Evolutionary conservation across 169 alveolate species (phyloP).

Genomic region (Amoebophrya sp.): DNA sequence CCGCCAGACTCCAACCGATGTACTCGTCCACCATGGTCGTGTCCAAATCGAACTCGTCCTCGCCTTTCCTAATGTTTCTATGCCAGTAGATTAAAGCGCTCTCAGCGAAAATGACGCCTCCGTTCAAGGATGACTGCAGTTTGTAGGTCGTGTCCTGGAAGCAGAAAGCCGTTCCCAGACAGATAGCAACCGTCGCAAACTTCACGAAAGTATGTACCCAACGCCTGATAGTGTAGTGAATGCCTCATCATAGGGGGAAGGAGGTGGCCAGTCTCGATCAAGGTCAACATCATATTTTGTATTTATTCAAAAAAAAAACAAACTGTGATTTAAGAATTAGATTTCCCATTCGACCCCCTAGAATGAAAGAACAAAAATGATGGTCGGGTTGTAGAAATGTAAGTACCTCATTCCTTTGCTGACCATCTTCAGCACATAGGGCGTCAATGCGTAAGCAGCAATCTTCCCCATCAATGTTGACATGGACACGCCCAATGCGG

Average conservation of each 20-base stretch:
- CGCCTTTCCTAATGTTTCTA: not conserved
- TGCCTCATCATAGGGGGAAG: no score
- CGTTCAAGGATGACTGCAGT: not conserved
- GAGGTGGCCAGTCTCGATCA: no score
- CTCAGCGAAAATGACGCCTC: not conserved
- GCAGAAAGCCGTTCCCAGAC: not conserved
- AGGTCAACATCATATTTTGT: no score
- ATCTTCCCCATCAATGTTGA: not conserved
- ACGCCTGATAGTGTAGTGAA: not conserved
- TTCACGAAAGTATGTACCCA: constrained; percentile 19
- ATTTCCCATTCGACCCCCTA: no score
- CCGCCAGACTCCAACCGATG: constrained; percentile 14
- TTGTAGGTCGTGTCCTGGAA: not conserved
- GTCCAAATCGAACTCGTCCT: not conserved
- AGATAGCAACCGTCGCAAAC: not conserved
- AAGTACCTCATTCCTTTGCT: not conserved
- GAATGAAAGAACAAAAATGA: no score
- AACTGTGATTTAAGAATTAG: no score
- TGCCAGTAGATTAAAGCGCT: not conserved
- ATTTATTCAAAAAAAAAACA: no score
- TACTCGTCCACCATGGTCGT: constrained; percentile 20
- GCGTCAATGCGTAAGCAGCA: not conserved
- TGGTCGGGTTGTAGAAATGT: no score
- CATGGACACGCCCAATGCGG: not conserved
- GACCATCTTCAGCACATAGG: not conserved